These are phyloP conservation scores for Chlorella sp. DNA, from an alignment of 139 green algal species.

Conservation along the genomic window DNA sequence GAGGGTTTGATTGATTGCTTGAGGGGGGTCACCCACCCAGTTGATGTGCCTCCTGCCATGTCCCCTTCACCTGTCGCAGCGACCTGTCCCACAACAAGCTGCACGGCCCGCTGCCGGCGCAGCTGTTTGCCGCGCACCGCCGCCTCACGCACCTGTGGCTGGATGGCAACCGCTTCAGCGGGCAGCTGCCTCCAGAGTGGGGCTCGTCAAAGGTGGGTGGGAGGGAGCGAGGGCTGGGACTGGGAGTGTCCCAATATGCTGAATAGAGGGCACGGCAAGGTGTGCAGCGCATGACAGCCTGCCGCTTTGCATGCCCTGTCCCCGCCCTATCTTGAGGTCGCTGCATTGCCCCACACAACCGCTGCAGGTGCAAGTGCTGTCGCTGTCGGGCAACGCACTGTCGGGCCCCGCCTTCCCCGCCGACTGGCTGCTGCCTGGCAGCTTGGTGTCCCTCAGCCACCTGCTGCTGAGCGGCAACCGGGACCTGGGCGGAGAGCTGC, in stretches of 20 bases:
- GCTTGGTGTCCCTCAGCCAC: not conserved
- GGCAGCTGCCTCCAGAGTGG: not conserved
- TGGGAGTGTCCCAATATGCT: too few relatives aligned
- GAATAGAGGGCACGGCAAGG: too few relatives aligned
- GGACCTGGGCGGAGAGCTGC: not conserved
- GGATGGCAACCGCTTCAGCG: slow-evolving; percentile 4
- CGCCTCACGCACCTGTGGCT: not conserved
- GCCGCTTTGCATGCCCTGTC: too few relatives aligned
- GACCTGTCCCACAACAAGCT: slow-evolving; percentile 11
- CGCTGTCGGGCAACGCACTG: not conserved
- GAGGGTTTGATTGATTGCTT: too few relatives aligned
- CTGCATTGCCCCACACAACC: too few relatives aligned
- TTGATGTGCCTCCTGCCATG: too few relatives aligned
- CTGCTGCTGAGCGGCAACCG: slow-evolving; percentile 17
- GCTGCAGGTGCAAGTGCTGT: not conserved
- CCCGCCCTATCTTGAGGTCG: too few relatives aligned
- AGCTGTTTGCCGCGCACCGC: slow-evolving; percentile 1
- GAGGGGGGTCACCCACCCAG: too few relatives aligned
- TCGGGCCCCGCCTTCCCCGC: slow-evolving; percentile 16
- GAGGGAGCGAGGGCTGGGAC: too few relatives aligned
- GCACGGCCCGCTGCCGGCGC: not conserved
- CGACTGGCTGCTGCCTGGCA: not conserved
- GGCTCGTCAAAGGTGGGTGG: not conserved
- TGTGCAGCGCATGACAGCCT: too few relatives aligned
- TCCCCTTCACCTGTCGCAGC: not conserved